phyloP scores from a whole-genome alignment of 2,329 filamentous ascomycete genomes.

The Uncinocarpus reesii region DNA sequence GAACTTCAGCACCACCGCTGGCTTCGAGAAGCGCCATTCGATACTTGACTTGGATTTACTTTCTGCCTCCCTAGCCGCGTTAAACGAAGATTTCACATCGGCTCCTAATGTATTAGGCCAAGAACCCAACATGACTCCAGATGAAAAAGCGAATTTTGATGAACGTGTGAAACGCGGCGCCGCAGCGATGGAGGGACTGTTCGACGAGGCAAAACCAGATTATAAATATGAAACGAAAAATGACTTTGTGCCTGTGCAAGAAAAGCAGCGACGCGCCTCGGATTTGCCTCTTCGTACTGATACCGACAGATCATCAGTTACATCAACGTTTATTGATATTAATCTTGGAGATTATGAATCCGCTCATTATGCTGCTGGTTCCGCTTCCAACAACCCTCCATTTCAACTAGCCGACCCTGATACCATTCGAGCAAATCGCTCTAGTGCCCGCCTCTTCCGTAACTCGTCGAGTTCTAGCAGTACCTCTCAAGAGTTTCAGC shows the following conservation, averaged over 20 bases:
- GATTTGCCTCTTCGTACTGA: conserved; percentile 45
- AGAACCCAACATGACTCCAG: conserved; percentile 30
- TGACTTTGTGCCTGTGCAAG: conserved; percentile 38
- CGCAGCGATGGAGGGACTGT: conserved; percentile 47
- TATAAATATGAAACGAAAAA: conserved; percentile 49
- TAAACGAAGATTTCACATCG: conserved; percentile 30
- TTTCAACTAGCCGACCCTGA: conserved; percentile 44
- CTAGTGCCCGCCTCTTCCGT: conserved; percentile 38
- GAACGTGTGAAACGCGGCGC: conserved; percentile 49
- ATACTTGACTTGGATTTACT: conserved; percentile 39
- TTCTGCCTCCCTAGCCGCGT: conserved; percentile 37
- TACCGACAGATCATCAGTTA: conserved; percentile 40
- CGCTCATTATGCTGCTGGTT: conserved; percentile 42
- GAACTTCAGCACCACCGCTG: conserved; percentile 56
- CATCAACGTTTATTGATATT: conserved; percentile 44
- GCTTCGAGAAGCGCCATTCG: conserved; percentile 46
- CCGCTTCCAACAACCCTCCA: conserved; percentile 41
- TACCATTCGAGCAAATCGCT: conserved; percentile 47
- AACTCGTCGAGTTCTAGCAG: conserved; percentile 28
- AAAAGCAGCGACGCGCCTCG: conserved; percentile 38
- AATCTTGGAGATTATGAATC: conserved; percentile 46
- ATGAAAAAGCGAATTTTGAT: conserved; percentile 46
- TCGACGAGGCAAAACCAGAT: conserved; percentile 45
- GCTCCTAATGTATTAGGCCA: conserved; percentile 21
- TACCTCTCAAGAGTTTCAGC: conserved; percentile 25